phyloP scores from a whole-genome alignment of 225 moss, liverwort and hornwort genomes.

The Sphagnum tenellum region DNA sequence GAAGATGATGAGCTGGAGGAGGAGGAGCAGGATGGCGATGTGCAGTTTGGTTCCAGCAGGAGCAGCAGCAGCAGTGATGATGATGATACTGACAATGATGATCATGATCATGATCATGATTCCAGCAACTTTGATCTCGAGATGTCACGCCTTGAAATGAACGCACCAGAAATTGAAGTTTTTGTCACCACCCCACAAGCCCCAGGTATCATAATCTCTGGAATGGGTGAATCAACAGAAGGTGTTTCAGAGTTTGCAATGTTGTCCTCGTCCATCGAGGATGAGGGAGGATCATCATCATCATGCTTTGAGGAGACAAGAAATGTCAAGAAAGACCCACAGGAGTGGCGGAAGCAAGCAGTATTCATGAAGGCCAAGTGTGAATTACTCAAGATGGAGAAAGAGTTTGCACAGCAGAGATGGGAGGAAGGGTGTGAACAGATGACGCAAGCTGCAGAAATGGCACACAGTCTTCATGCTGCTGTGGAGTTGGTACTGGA shows the following conservation, averaged over 20 bases:
- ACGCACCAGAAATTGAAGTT: conserved; percentile 44
- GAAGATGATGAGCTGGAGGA: conserved; percentile 31
- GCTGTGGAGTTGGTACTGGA: conserved; percentile 76
- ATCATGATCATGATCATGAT: conserved; percentile 2
- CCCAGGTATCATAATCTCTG: conserved; percentile 10
- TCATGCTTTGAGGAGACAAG: conserved; percentile 20
- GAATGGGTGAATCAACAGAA: conserved; percentile 1
- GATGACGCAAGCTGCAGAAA: conserved; percentile 71
- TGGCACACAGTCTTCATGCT: conserved; percentile 70
- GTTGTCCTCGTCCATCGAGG: too few species aligned
- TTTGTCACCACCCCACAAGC: conserved; percentile 40
- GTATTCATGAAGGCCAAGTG: conserved; percentile 67
- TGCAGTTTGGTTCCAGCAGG: too few species aligned
- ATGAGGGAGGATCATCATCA: too few species aligned
- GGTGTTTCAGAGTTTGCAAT: too few species aligned
- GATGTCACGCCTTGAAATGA: conserved; percentile 37
- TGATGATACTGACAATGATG: not conserved
- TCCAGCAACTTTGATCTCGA: conserved; percentile 30
- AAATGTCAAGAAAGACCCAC: too few species aligned
- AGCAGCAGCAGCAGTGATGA: conserved; percentile 19
- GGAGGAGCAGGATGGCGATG: too few species aligned
- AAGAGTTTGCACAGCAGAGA: conserved; percentile 46
- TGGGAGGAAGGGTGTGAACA: conserved; percentile 66
- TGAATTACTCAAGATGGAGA: conserved; percentile 63
- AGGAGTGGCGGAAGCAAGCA: conserved; percentile 52